A percentile compares a stretch with the other conserved stretches of the same genome.
phyloP scores from a whole-genome alignment of 257 asterid genomes.

The Leptodermis oblonga region DNA sequence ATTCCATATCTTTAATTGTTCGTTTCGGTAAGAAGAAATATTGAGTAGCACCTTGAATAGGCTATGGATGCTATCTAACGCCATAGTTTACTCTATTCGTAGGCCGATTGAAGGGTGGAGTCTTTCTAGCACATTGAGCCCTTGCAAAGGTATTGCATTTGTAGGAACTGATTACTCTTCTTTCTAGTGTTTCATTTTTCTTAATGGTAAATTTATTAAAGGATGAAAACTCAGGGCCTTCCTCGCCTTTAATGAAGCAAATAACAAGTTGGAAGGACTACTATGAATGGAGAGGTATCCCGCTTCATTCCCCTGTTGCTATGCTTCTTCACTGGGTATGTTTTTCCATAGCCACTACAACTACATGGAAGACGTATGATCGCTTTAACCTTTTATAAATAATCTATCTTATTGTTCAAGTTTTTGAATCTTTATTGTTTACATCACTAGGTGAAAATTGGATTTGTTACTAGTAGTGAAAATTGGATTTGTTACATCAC shows the following conservation, averaged over 20 bases:
- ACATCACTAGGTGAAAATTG: background rate
- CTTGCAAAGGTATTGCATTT: slow-evolving; percentile 65
- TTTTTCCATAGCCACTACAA: background rate
- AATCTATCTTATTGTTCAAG: background rate
- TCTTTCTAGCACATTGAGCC: slow-evolving; percentile 54
- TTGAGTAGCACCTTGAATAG: background rate
- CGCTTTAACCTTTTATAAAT: background rate
- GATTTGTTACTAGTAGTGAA: slow-evolving; percentile 1
- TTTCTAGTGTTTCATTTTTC: background rate
- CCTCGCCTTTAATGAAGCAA: slow-evolving; percentile 34
- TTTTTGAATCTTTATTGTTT: background rate
- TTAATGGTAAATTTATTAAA: slow-evolving; percentile 10
- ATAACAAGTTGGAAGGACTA: slow-evolving; percentile 74
- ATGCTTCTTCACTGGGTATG: slow-evolving; percentile 96
- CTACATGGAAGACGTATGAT: background rate
- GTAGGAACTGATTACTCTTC: background rate
- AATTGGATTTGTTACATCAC: no score
- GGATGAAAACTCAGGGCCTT: slow-evolving; percentile 45
- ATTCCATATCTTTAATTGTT: background rate
- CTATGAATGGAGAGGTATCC: slow-evolving; percentile 90
- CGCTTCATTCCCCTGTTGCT: slow-evolving; percentile 74
- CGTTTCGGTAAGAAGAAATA: no score
- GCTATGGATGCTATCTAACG: background rate
- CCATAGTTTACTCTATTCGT: slow-evolving; percentile 7
- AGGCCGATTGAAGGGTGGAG: slow-evolving; percentile 56